Evolutionary conservation across 768 basidiomycete genomes (phyloP).

Genomic region (Collybiopsis luxurians): DNA sequence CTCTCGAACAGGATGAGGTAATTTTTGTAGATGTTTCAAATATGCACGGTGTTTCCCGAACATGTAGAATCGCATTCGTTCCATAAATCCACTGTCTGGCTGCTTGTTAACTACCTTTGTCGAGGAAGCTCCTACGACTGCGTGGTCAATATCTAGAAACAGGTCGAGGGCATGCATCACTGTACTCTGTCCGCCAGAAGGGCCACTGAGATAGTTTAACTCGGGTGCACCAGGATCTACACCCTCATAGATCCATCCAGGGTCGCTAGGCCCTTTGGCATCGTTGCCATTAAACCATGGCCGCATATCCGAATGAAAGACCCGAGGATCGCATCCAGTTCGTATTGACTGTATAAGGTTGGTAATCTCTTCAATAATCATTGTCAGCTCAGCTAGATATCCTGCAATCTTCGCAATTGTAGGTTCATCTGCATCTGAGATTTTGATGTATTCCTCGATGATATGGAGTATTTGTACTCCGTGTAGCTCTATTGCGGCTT

Average conservation of each 20-base stretch:
- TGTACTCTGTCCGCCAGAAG: constrained; percentile 92
- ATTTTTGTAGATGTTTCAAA: constrained; percentile 60
- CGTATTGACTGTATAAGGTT: constrained; percentile 68
- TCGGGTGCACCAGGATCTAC: constrained; percentile 40
- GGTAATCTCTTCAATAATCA: constrained; percentile 71
- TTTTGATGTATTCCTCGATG: constrained; percentile 79
- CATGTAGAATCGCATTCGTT: constrained; percentile 94
- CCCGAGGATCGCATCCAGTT: constrained; percentile 72
- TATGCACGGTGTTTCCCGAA: constrained; percentile 88
- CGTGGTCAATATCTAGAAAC: constrained; percentile 85
- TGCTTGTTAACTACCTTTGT: no score
- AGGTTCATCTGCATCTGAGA: constrained; percentile 61
- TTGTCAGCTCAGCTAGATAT: constrained; percentile 66
- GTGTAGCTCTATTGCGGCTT: constrained; percentile 80
- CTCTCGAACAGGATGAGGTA: constrained; percentile 60
- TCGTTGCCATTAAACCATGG: constrained; percentile 92
- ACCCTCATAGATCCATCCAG: constrained; percentile 78
- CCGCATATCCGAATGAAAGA: constrained; percentile 86
- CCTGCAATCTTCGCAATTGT: constrained; percentile 65
- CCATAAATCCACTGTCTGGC: constrained; percentile 82
- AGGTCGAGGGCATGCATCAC: constrained; percentile 84
- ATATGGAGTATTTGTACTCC: constrained; percentile 85
- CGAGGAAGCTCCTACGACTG: no score
- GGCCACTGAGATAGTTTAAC: constrained; percentile 72
- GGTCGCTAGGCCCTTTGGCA: constrained; percentile 45